Evolutionary conservation across 805 yeast species (phyloP), one percentile per base, ranked within the genome.

Genomic region (Hanseniaspora hatyaiensis): DNA sequence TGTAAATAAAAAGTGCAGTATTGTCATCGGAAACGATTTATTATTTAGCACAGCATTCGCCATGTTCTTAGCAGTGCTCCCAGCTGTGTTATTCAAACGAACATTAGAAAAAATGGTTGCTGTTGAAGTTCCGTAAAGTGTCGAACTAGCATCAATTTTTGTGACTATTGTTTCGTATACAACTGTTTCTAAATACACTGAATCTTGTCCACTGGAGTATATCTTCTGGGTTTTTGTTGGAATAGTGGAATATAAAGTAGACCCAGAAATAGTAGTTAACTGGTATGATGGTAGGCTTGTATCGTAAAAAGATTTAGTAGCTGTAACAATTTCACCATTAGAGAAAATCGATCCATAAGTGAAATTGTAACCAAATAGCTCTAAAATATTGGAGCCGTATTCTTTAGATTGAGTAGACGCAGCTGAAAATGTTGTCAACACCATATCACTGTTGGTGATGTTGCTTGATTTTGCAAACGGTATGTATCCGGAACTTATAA

Each of bases 381-480:
- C 52, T 15, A 36, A 47, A 44, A 12, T 34, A 15, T 49, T 30
- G 50, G 50, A 13, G 55, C 54, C 48, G 57, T 31, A 11, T 43
- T 40, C n/a, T 30, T 32, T 18, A 51, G 52, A 34, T 28, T 34
- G 32, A 4, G 45, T 34, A 6, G 41, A 34, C 3, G 47, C 40
- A 20, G 50, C 50, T 1, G 41, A 34, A 18, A 47, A 47, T 13
- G 41, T 29, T 36, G 50, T 47, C 4, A 47, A 15, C 11, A 34
- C 23, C 8, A 47, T 8, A 18, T 23, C 22, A 5, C 44, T 52
- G 0, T 26, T 31, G 4, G 65, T 58, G 8, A 58, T 34, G 45
- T 60, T 64, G 24, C 59, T 59, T 0, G 59, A 42, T 4, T 60
- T 60, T 0, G 80, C 80, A 54, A 69, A 75, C 16, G 81, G 80